phyloP scores from a whole-genome alignment of 179 eudicot species.

The Beta macrorhiza region DNA sequence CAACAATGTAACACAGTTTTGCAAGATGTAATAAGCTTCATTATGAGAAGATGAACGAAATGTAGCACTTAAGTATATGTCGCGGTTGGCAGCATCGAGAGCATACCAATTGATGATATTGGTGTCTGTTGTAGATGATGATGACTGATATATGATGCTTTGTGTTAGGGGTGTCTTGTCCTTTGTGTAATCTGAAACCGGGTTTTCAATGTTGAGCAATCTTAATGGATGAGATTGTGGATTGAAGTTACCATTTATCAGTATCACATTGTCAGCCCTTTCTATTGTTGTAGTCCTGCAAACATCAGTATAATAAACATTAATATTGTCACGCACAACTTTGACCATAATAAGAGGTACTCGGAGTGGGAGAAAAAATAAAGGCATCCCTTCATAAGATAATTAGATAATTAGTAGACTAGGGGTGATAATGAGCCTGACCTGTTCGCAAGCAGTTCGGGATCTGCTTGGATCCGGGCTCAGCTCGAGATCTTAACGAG shows the following conservation, averaged over 20 bases:
- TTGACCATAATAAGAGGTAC: too few species aligned
- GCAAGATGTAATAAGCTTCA: constrained; percentile 17
- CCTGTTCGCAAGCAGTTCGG: too few species aligned
- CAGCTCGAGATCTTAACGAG: too few species aligned
- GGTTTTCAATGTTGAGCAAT: constrained; percentile 11
- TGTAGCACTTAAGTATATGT: neutral
- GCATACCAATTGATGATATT: constrained; percentile 14
- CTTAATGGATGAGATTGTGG: constrained; percentile 20
- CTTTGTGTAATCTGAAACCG: neutral
- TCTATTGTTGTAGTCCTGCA: constrained; percentile 11
- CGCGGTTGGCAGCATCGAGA: neutral
- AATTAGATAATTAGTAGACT: too few species aligned
- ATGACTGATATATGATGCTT: neutral
- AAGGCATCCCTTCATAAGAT: too few species aligned
- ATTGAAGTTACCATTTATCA: constrained; percentile 10
- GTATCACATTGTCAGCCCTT: neutral
- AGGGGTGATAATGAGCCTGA: too few species aligned
- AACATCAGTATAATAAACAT: neutral
- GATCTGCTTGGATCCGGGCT: too few species aligned
- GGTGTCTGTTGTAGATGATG: neutral
- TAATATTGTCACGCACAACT: neutral
- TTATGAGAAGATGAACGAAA: neutral
- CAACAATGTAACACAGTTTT: neutral
- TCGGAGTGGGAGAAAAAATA: too few species aligned
- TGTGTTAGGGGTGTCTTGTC: neutral